Evolutionary conservation across 2,329 filamentous ascomycete genomes (phyloP).

Genomic region (Colletotrichum limetticola): DNA sequence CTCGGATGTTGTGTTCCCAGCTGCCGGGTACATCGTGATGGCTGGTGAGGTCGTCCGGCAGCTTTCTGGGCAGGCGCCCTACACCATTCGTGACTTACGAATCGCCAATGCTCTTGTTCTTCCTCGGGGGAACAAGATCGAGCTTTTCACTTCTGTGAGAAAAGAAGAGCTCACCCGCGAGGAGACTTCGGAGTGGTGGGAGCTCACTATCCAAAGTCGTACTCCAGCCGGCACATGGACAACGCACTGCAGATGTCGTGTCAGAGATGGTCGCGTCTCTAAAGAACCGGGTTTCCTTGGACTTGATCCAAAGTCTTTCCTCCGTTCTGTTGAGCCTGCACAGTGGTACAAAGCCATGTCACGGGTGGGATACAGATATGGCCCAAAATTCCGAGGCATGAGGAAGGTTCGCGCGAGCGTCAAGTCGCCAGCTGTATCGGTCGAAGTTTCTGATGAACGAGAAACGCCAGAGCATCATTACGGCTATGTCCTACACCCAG

Average conservation of each 20-base stretch:
- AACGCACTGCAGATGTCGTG: background rate
- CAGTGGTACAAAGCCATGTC: slow-evolving; percentile 20
- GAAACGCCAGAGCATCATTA: background rate
- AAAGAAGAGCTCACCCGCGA: background rate
- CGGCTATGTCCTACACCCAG: background rate
- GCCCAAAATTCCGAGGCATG: slow-evolving; percentile 3
- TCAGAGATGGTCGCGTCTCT: background rate
- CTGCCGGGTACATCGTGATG: slow-evolving; percentile 55
- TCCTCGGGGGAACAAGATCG: background rate
- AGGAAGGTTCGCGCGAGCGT: background rate
- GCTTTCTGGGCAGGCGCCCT: background rate
- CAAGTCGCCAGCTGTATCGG: background rate
- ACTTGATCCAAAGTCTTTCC: background rate
- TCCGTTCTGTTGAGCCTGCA: background rate
- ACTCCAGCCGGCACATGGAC: background rate
- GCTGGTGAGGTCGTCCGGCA: slow-evolving; percentile 32
- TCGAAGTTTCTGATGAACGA: background rate
- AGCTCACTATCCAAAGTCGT: slow-evolving; percentile 14
- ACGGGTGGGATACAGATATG: slow-evolving; percentile 14
- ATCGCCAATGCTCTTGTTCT: slow-evolving; percentile 11
- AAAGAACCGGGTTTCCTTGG: accelerated
- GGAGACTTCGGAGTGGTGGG: slow-evolving; percentile 5
- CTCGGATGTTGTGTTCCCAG: slow-evolving; percentile 52
- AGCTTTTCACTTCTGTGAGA: background rate
- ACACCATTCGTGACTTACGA: background rate